Conservation (phyloP, 108 stramenopile species). For the Aurantiochytrium sp. region DNA sequence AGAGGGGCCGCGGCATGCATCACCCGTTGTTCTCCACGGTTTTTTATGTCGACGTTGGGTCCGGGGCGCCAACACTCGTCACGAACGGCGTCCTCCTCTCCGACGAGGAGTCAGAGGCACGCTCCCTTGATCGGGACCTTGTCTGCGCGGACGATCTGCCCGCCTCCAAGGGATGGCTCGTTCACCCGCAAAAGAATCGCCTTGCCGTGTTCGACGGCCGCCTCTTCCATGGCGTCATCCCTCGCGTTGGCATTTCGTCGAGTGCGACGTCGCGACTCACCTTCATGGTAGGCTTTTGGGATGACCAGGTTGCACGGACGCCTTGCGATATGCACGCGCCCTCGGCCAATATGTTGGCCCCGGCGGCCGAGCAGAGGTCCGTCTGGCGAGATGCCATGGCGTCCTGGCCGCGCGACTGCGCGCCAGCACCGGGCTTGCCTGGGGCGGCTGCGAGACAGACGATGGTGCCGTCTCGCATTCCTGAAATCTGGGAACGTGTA, state of each 20-base stretch:
- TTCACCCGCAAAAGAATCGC: background rate
- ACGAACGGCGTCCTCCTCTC: background rate
- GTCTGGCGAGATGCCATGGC: background rate
- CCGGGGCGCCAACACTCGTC: background rate
- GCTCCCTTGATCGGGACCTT: too few species aligned
- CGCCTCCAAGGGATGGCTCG: background rate
- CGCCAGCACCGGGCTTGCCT: too few species aligned
- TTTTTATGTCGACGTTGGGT: background rate
- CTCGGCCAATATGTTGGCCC: background rate
- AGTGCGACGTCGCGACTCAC: background rate
- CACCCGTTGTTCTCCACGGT: background rate
- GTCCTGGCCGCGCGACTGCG: background rate
- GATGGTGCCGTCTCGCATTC: background rate
- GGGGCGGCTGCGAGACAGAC: too few species aligned
- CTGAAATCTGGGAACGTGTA: background rate
- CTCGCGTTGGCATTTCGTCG: background rate
- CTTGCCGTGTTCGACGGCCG: background rate
- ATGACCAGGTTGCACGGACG: background rate
- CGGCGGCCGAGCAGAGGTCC: background rate
- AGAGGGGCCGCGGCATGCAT: background rate
- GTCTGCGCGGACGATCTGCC: background rate
- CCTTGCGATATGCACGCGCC: background rate
- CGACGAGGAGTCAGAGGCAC: too few species aligned
- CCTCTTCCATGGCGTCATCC: background rate
- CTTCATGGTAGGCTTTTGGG: constrained; percentile 24